Evolutionary conservation across 2,329 filamentous ascomycete genomes (phyloP), one percentile per base, ranked within the genome.

Genomic region (Lachnellula subtilissima): DNA sequence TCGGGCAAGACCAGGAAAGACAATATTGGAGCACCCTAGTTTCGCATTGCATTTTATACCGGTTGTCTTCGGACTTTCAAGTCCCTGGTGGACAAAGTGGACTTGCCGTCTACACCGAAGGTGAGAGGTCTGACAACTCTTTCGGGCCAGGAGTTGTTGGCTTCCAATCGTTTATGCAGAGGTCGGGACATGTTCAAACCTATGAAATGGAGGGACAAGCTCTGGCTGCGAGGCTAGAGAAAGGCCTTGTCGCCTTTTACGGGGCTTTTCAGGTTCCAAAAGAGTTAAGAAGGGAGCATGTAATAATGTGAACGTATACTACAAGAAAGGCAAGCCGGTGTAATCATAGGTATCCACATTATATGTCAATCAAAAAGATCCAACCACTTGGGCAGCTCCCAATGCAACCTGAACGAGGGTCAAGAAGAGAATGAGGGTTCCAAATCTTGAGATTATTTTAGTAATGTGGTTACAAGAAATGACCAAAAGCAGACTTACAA

Each of bases 201-300:
- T 54, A 48, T 23, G 52, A 54, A 23, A 54, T 54, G 43, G 52
- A 54, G 46, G 52, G 43, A 7, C 23, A 23, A 28, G 46, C 36
- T 48, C 52, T 54, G 8, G 15, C 46, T 25, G 28, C 43, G 22
- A 48, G 52, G 43, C 19, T 54, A 35, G 32, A 48, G 32, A 48
- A 48, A 42, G 52, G 52, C 25, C 28, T 37, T 23, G 52, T 54
- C 23, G 52, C 52, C 32, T 54, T 54, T 49, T 54, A 54, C 36
- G 52, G 52, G 8, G 52, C 52, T 2, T 54, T 54, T 48, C 23
- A 54, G 22, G 42, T 54, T 36, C 52, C 52, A 4, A 25, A 17
- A 32, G 46, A 54, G 32, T 25, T 54, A n/a, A 37, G 45, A 15
- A 49, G 36, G 17, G 52, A 54, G 12, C 52, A 54, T 47, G 19